These are phyloP conservation scores for Raphidocelis subcapitata DNA, from an alignment of 139 green algal species.

Conservation along the genomic window DNA sequence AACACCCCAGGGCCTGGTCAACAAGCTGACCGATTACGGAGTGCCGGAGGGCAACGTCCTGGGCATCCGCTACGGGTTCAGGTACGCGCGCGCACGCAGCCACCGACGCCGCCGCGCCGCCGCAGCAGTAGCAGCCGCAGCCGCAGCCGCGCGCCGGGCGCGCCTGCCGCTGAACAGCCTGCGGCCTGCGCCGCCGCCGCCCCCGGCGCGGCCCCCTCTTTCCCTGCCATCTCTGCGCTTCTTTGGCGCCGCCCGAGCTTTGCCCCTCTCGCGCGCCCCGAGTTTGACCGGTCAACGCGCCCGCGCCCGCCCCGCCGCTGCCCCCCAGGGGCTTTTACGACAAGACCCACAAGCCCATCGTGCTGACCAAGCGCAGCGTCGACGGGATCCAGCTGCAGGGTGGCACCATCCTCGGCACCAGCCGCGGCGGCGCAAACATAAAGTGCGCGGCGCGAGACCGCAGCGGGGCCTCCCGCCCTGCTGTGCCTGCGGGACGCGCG, in stretches of 20 bases:
- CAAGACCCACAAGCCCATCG: conserved; percentile 63
- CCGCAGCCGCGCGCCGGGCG: no score
- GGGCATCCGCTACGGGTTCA: conserved; percentile 86
- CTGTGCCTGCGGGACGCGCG: no score
- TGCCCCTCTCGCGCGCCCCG: neutral
- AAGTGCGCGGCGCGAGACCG: conserved; percentile 53
- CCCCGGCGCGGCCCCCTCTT: neutral
- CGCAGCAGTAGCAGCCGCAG: no score
- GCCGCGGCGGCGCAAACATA: conserved; percentile 89
- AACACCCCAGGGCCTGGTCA: conserved; percentile 66
- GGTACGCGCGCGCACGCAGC: conserved; percentile 9
- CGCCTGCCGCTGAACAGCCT: neutral
- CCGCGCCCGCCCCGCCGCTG: no score
- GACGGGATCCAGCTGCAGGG: conserved; percentile 95
- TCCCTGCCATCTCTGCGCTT: no score
- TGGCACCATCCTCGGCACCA: conserved; percentile 96
- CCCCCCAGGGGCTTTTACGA: conserved; percentile 52
- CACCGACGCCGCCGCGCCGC: no score
- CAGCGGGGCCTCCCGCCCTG: no score
- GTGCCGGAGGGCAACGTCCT: conserved; percentile 88
- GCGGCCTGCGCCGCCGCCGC: neutral
- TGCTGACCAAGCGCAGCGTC: conserved; percentile 81
- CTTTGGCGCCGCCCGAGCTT: no score
- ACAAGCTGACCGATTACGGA: conserved; percentile 87
- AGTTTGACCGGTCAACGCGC: neutral